These are phyloP conservation scores for Fusarium sp. DNA, from an alignment of 2,329 filamentous ascomycete species.

Conservation along the genomic window DNA sequence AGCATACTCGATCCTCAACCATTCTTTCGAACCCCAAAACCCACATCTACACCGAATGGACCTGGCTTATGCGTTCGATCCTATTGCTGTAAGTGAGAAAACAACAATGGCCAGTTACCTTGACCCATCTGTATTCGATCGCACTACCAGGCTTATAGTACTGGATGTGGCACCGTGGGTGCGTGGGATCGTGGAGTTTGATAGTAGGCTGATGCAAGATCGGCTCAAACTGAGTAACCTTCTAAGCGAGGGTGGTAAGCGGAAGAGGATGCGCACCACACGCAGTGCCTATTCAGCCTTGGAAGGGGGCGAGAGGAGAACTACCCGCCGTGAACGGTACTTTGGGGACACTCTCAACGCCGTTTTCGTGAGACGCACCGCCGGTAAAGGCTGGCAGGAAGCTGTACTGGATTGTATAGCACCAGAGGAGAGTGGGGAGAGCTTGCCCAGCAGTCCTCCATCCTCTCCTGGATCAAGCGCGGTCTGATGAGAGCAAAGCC, in stretches of 20 bases:
- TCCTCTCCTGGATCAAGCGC: slow-evolving; percentile 26
- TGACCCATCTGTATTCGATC: slow-evolving; percentile 79
- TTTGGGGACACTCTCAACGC: slow-evolving; percentile 71
- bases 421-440: slow-evolving; percentile 26
- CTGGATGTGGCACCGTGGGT: slow-evolving; percentile 89
- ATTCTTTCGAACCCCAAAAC: slow-evolving; percentile 46
- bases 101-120: slow-evolving; percentile 54
- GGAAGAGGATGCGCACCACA: slow-evolving; percentile 71
- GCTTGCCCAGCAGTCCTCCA: slow-evolving; percentile 26
- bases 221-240: slow-evolving; percentile 70
- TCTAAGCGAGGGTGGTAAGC: slow-evolving; percentile 64
- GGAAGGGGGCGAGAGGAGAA: slow-evolving; percentile 75
- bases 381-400: slow-evolving; percentile 54
- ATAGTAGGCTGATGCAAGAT: slow-evolving; percentile 74
- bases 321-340: slow-evolving; percentile 75
- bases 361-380: slow-evolving; percentile 71
- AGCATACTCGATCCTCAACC: slow-evolving; percentile 51
- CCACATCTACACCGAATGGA: slow-evolving; percentile 58
- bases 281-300: slow-evolving; percentile 78
- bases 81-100: slow-evolving; percentile 63
- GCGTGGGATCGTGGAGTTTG: slow-evolving; percentile 82
- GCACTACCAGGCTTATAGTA: slow-evolving; percentile 70
- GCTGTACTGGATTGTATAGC: slow-evolving; percentile 28
- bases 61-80: slow-evolving; percentile 67
- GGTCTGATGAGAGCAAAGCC: slow-evolving; percentile 8